These are phyloP conservation scores for Hebeloma cylindrosporum DNA, from an alignment of 768 basidiomycete genomes.

Conservation along the genomic window DNA sequence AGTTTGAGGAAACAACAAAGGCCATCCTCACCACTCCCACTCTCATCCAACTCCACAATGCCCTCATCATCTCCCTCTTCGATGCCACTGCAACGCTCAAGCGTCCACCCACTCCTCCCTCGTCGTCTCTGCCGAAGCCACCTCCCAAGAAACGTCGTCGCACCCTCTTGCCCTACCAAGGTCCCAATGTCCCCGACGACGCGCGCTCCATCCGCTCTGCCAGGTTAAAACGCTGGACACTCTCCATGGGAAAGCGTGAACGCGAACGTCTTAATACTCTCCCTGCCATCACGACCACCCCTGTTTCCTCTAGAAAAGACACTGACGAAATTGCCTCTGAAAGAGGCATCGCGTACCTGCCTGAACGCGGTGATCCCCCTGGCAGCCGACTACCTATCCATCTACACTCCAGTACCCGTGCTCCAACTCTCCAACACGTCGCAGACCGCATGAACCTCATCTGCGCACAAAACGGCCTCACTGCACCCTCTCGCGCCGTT, in stretches of 20 bases:
- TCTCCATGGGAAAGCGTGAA: conserved; percentile 71
- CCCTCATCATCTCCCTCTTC: conserved; percentile 79
- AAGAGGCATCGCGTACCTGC: conserved; percentile 61
- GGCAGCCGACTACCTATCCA: conserved; percentile 73
- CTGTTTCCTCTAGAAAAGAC: conserved; percentile 44
- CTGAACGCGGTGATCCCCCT: conserved; percentile 68
- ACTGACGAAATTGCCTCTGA: conserved; percentile 71
- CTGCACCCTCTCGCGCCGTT: conserved; percentile 59
- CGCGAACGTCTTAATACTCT: conserved; percentile 65
- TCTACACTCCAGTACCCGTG: conserved; percentile 70
- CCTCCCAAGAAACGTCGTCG: conserved; percentile 67
- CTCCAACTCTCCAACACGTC: conserved; percentile 74
- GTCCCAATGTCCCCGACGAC: conserved; percentile 52
- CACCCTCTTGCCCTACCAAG: conserved; percentile 73
- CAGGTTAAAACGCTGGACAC: conserved; percentile 72
- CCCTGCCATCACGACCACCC: conserved; percentile 39
- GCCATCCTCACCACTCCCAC: conserved; percentile 59
- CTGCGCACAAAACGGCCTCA: conserved; percentile 73
- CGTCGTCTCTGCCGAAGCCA: conserved; percentile 58
- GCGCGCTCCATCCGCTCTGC: conserved; percentile 56
- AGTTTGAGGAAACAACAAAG: conserved; percentile 74
- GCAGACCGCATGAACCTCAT: conserved; percentile 80
- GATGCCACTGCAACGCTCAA: conserved; percentile 72
- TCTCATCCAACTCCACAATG: conserved; percentile 80
- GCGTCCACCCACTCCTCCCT: conserved; percentile 65